Base-by-base conservation (phyloP, 2,329 filamentous ascomycete genomes). In the Onygena corvina region DNA sequence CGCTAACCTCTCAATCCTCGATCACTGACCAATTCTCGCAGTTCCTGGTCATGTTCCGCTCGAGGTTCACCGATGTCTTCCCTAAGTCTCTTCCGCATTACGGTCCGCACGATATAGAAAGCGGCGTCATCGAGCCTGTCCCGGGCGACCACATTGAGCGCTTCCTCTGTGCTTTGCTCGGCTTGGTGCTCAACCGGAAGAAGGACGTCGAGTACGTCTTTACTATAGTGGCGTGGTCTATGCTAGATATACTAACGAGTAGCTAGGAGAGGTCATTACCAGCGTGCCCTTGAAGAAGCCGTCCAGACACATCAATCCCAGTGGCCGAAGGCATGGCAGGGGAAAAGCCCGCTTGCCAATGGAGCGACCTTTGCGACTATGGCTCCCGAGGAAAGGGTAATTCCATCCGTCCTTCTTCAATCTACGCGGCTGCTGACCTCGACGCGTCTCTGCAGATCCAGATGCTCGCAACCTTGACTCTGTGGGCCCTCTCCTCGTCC, bases 41-140 rank as follows among this genome's bases (percentile, higher is more conserved):
- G 87, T 95, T 98, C 70, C 86, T 98, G 67, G 87, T 96, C 58
- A 95, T 94, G 86, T 98, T 96, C 70, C 81, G 90, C 66, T 84
- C 85, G 67, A 86, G 92, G 62, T 96, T 98, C 68, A 81, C 77
- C 68, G 88, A 94, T 53, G 84, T 80, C 53, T 92, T 98, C 58
- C 84, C 89, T 44, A 84, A 88, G 67, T 92, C 87, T 27, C 75
- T 94, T 30, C 76, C 86, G 56, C 86, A 94, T 64, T 87, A 94
- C 58, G 92, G 92, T 18, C 92, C 92, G 9, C 90, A 98, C 68
- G 93, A 98, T 67, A 79, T 98, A 53, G 92, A 98, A 68, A 76
- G 77, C 65, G 92, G 92, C 47, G 78, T 95, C 47, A 79, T 82
- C 53, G 86, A 90, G 63, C 70, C 76, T 45, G 70, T 82, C 18